Percentiles rank a stretch among this genome's conserved stretches.
These are phyloP conservation scores for Excoecaria agallocha DNA, from an alignment of 345 rosid species.

Conservation along the genomic window DNA sequence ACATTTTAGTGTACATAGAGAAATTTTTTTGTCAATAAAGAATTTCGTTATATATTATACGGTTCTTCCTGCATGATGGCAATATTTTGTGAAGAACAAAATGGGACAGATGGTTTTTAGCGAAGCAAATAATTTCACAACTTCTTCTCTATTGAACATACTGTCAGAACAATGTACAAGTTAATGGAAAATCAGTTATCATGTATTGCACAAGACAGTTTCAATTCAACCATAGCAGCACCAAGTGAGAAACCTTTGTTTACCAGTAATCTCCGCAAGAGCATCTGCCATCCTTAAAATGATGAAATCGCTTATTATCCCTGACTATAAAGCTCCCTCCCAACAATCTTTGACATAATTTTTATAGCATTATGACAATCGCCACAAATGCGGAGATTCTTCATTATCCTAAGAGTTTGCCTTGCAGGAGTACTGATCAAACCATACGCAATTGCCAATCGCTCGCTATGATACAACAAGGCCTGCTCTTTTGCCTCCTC, in stretches of 20 bases:
- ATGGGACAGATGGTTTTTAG: not conserved
- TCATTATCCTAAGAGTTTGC: slow-evolving; percentile 56
- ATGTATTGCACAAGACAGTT: no score
- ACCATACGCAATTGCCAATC: slow-evolving; percentile 61
- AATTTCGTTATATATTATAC: not conserved
- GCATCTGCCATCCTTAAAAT: slow-evolving; percentile 58
- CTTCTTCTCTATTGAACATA: not conserved
- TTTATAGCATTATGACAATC: slow-evolving; percentile 65
- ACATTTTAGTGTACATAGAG: not conserved
- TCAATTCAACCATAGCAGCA: no score
- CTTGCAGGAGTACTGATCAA: slow-evolving; percentile 61
- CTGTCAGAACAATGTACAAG: not conserved
- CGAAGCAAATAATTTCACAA: not conserved
- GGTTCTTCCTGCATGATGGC: not conserved
- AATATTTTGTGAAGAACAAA: not conserved
- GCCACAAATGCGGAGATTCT: slow-evolving; percentile 65
- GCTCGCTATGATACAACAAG: slow-evolving; percentile 59
- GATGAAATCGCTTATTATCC: slow-evolving; percentile 66
- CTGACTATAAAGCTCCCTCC: slow-evolving; percentile 59
- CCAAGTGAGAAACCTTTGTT: not conserved
- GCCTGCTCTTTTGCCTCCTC: slow-evolving; percentile 64
- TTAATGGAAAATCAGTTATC: not conserved
- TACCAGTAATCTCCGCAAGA: slow-evolving; percentile 65
- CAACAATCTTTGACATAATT: slow-evolving; percentile 61
- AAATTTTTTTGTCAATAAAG: not conserved